Evolutionary conservation across 2,329 filamentous ascomycete species (phyloP), one percentile per base, ranked within the genome.

Genomic region (Coniella vitis): DNA sequence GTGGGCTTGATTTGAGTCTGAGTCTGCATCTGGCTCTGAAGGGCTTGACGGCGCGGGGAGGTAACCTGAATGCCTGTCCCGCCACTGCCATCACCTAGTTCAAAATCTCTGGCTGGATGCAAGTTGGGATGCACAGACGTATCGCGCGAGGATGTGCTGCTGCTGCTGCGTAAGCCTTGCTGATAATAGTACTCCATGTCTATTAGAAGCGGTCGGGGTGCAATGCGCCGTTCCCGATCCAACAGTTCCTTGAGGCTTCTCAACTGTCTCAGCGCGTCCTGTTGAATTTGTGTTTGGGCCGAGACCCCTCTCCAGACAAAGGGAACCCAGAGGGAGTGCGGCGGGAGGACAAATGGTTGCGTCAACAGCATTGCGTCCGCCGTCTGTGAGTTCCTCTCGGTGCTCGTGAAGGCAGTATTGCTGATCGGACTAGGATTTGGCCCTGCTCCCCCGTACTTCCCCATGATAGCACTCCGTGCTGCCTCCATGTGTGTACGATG

Each of bases 141-240:
- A 17, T 56, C 25, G 25, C 25, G 25, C 10, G 25, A 29, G 5
- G 25, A 29, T 29, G 10, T 5, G 25, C 25, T 29, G 25, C 25
- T 29, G 25, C 25, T 29, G 5, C 25, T 47, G 17, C 54, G 54
- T 8, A 45, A 45, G 2, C 36, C 44, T 12, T 48, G 55, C 20
- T 58, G 25, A 20, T 34, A 20, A 12, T 59, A 36, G 3, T 8
- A n/a, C 4, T 44, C 14, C 57, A 38, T 53, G 1, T 54, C 52
- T 0, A 29, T 16, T 10, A 69, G 47, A 31, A 69, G 53, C 36
- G 42, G 45, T 14, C 67, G 55, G 10, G 64, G 63, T 21, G 59
- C 56, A 10, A 59, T 53, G 9, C 42, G 37, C 1, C 21, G 17
- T 1, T 60, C 58, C 1, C 56, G 55, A 25, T 55, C 41, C 34